Conservation (phyloP, 2,329 filamentous ascomycete genomes). For the Sporothrix phasma region DNA sequence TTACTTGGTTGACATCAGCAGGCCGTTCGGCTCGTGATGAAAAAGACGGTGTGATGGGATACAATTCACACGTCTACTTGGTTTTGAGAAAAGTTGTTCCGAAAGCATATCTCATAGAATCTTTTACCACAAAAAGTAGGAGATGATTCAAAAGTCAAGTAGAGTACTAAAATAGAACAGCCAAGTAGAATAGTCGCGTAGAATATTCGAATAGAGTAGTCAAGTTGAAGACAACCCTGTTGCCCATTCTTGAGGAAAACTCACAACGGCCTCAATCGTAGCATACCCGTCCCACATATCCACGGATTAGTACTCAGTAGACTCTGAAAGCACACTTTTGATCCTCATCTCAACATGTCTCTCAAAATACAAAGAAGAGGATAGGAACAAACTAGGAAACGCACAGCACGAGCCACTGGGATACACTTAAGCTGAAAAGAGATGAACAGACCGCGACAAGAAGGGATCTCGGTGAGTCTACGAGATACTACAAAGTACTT, state of each 20-base stretch:
- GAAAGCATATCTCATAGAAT: no score
- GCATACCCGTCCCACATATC: not conserved
- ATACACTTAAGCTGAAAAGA: not conserved
- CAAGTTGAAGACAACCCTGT: no score
- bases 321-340: not conserved
- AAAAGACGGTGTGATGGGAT: no score
- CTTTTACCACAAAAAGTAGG: no score
- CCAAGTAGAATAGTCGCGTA: not conserved
- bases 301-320: not conserved
- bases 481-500: not conserved
- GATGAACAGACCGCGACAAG: not conserved
- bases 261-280: no score
- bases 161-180: not conserved
- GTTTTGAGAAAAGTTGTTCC: no score
- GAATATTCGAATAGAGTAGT: no score
- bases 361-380: not conserved
- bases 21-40: not conserved
- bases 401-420: not conserved
- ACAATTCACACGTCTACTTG: no score
- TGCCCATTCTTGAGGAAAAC: no score
- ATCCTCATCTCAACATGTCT: not conserved
- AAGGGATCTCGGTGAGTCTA: not conserved
- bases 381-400: not conserved
- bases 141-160: no score
- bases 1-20: not conserved